Base-by-base conservation (phyloP, 2,329 filamentous ascomycete genomes). In the Hymenoscyphus scutula region DNA sequence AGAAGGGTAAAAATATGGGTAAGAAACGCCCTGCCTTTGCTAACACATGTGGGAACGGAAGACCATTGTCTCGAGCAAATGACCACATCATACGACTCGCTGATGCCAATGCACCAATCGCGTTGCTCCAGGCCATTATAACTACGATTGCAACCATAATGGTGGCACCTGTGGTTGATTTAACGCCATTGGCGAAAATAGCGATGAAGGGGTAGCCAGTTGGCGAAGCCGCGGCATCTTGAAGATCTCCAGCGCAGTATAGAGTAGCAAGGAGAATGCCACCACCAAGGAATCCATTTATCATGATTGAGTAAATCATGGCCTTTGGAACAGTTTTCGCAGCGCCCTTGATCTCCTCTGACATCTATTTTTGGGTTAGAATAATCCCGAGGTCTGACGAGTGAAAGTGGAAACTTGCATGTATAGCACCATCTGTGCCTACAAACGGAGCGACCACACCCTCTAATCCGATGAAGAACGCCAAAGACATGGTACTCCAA, bases 291-390 rank as follows among this genome's bases (percentile, higher is more conserved):
- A 58, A 27, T 10, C 56, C 56, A n/a, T 58, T 58, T 34, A 58
- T 58, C 23, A 48, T 19, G 37, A 58, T 58, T 17, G 32, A 23
- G 15, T 41, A 41, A 29, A 58, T n/a, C 56, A 58, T 58, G 5
- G 56, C 56, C 3, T 34, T 17, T 6, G 56, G 56, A 11, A 58
- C 56, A 45, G 34, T 58, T 29, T n/a, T 41, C 32, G 32, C 32
- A 8, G 56, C 32, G 17, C 25, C 37, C 23, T 58, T 58, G 25
- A 58, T 58, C 13, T 58, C 56, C 23, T 58, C 56, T 29, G 56
- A 58, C 56, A 58, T 58, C 56, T 58, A 6, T 5, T n/a, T 30
- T 29, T 29, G 5, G 5, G 25, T 58, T 45, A 58, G 23, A 15
- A 48, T 25, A 25, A 57, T 13, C 11, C 4, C n/a, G 17, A 13